These are phyloP conservation scores for Suhomyces canberraensis DNA, from an alignment of 805 yeast species.

Conservation along the genomic window DNA sequence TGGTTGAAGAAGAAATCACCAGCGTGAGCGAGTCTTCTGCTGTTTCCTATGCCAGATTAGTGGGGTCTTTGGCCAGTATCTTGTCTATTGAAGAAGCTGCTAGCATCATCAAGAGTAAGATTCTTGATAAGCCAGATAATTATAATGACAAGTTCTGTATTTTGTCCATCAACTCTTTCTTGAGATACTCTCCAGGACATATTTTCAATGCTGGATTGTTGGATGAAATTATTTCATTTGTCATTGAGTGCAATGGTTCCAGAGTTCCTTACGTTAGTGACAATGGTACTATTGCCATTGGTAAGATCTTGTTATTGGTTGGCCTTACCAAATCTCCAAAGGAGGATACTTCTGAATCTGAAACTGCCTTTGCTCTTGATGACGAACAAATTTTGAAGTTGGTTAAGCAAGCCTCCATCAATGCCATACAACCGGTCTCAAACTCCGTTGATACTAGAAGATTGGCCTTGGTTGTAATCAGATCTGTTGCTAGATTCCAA, in stretches of 20 bases:
- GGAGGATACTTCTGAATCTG: conserved; percentile 12
- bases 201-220: conserved; percentile 52
- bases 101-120: conserved; percentile 56
- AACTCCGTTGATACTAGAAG: conserved; percentile 76
- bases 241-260: conserved; percentile 44
- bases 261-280: conserved; percentile 58
- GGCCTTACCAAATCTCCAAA: conserved; percentile 34
- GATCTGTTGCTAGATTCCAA: conserved; percentile 70
- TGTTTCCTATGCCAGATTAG: conserved; percentile 71
- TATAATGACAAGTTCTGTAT: conserved; percentile 56
- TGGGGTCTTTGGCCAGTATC: conserved; percentile 73
- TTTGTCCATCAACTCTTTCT: conserved; percentile 72
- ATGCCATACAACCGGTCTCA: conserved; percentile 51
- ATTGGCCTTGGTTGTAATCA: conserved; percentile 65
- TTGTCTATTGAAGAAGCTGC: conserved; percentile 62
- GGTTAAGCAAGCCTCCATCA: conserved; percentile 48
- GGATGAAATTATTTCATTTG: conserved; percentile 47
- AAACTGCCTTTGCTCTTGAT: conserved; percentile 36
- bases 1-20: conserved; percentile 70
- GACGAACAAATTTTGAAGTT: conserved; percentile 42
- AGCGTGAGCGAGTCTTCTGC: conserved; percentile 56
- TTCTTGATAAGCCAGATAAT: conserved; percentile 43
- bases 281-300: conserved; percentile 74
- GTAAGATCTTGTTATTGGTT: conserved; percentile 65
- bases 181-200: conserved; percentile 70